Evolutionary conservation across 257 asterid species (phyloP).

Genomic region (Solanum virginianum): DNA sequence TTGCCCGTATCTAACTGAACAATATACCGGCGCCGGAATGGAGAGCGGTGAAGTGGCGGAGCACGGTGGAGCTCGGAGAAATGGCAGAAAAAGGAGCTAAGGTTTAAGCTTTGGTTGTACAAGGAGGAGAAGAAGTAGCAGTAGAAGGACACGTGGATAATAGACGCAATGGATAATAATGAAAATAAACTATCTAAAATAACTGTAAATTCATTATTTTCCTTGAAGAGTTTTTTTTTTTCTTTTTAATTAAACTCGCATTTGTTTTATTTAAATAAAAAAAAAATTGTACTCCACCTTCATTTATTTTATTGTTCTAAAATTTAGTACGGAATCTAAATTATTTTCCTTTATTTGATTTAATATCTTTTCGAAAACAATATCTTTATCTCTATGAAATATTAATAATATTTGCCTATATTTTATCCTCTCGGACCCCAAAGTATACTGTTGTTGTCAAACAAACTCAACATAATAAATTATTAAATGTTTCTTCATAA

Average conservation of each 20-base stretch:
- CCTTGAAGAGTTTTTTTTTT: neutral
- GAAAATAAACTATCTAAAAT: neutral
- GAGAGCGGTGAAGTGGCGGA: neutral
- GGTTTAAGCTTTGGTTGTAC: neutral
- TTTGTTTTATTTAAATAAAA: neutral
- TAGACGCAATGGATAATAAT: neutral
- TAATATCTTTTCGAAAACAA: neutral
- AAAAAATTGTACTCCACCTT: neutral
- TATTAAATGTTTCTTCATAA: neutral
- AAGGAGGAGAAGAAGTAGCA: neutral
- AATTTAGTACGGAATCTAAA: neutral
- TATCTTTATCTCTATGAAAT: too few relatives aligned
- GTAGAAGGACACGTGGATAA: constrained; percentile 1
- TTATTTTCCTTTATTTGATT: neutral
- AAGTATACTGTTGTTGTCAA: neutral
- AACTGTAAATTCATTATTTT: neutral
- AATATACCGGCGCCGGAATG: neutral
- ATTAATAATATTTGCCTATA: too few relatives aligned
- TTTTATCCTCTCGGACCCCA: too few relatives aligned
- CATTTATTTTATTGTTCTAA: neutral
- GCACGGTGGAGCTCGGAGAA: neutral
- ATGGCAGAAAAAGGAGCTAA: neutral
- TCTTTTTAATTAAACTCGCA: neutral
- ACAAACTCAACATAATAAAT: neutral
- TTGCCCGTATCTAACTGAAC: neutral